Base-by-base conservation (phyloP, 805 yeast genomes). In the Saccharomycopsis selenospora region DNA sequence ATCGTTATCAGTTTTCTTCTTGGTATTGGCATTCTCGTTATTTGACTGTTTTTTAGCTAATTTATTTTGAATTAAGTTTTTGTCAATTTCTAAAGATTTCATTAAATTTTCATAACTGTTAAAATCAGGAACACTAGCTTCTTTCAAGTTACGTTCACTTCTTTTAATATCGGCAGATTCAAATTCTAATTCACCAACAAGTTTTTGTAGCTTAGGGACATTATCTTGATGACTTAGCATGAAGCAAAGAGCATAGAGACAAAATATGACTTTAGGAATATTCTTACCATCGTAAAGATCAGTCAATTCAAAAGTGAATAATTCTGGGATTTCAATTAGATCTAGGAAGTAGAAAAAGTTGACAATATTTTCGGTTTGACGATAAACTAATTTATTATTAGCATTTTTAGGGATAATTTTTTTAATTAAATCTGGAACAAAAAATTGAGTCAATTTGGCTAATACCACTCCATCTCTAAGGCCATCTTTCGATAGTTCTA, bases 281-380 rank as follows among this genome's bases (percentile, higher is more conserved):
- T 91, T 85, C 59, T 88, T 90, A 60, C 83, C 82, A 60, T 93
- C 97, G 65, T 89, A 93, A 30, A 93, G 71, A 64, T 93, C 99
- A 3, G 95, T 89, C 50, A 90, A 75, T 62, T 91, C 99, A 61
- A 93, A 93, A 43, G 85, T 75, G 63, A 90, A 93, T 47, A 89
- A 72, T 49, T 86, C 90, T 0, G 98, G 99, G 55, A 93, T 79
- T 24, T 77, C 80, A 52, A 88, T 72, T 50, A 70, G 76, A 48
- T 77, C 82, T 26, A 88, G 69, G 48, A 91, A 76, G 18, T 74
- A 70, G 61, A 91, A 82, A 62, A 91, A 90, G 22, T 80, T 71
- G 57, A 87, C 87, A 60, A 93, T 91, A 62, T 93, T 93, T 61
- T 93, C 97, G 0, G 96, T 87, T 62, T 88, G 95, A 53, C 86